Base-by-base conservation (phyloP, 192 early-diverging fungal species). In the Helicostylum pulchrum region DNA sequence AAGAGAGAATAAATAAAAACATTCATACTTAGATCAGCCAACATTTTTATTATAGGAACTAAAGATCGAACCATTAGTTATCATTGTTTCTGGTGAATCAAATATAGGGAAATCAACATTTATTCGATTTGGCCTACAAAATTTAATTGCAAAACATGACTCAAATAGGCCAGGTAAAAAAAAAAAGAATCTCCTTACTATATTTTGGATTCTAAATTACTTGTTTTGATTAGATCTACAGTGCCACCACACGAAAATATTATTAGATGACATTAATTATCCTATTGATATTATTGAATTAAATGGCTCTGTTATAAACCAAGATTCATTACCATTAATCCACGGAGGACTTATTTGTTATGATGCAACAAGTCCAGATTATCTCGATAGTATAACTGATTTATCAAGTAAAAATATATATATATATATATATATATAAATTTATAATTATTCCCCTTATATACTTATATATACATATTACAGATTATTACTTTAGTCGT, bases 261-360 rank as follows among this genome's bases (percentile, higher is more conserved):
- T 19, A 15, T 7, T 59, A 21, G 43, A 59, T 30, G 21, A n/a
- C 6, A 59, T 12, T 8, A 10, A 59, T 21, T 44, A 44, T 26
- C 42, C 56, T 23, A 34, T 45, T 8, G 56, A 59, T 14, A 59
- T 59, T 19, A 59, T 59, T 44, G 56, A 59, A 26, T 43, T 59
- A 42, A 59, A 19, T 21, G 20, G 21, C 3, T 48, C 46, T 4
- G 14, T 17, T 12, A 48, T 48, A 12, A 17, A 19, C 46, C 11
- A 17, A 48, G 11, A 48, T 12, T 12, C 20, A 64, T 50, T 46
- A 50, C 47, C 65, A 34, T 48, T 42, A 19, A 52, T 73, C 19
- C 52, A 68, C 39, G 71, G 61, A 31, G 66, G 60, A n/a, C 53
- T 73, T 31, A 49, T 73, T 44, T 73, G 71, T 49, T 73, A 68